These are phyloP conservation scores for Mallotus japonicus DNA, from an alignment of 441 rosid species.

Conservation along the genomic window DNA sequence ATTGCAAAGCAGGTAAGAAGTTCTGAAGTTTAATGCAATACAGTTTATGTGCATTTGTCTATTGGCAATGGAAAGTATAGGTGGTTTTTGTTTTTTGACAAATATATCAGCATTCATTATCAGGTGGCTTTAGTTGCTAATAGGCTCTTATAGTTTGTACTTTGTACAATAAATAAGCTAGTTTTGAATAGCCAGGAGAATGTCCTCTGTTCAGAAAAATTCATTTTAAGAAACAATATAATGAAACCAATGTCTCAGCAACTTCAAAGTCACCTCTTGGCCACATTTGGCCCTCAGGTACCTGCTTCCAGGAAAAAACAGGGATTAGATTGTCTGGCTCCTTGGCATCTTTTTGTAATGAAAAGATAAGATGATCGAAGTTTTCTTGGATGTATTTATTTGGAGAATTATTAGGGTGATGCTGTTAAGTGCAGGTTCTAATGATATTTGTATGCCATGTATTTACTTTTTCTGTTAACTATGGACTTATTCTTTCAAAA, in stretches of 20 bases:
- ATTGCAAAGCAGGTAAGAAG: slow-evolving; percentile 83
- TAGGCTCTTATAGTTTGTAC: neutral
- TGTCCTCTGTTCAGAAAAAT: neutral
- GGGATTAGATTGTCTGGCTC: slow-evolving; percentile 8
- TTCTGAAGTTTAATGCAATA: slow-evolving; percentile 3
- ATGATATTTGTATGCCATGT: slow-evolving; percentile 7
- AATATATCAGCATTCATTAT: slow-evolving; percentile 13
- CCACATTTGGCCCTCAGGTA: neutral
- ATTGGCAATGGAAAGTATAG: slow-evolving; percentile 3
- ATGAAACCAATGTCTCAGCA: neutral
- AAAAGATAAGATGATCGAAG: neutral
- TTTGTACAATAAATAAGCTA: neutral
- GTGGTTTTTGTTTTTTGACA: neutral
- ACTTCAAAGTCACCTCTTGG: neutral
- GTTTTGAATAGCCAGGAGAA: neutral
- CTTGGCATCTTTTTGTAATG: neutral
- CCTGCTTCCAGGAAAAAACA: neutral
- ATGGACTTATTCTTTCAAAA: slow-evolving; percentile 19
- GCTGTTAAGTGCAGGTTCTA: slow-evolving; percentile 1
- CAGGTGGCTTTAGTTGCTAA: neutral
- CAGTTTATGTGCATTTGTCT: slow-evolving; percentile 15
- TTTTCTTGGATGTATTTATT: neutral
- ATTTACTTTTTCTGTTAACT: neutral
- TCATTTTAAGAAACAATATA: neutral
- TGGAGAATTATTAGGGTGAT: neutral